Conservation (phyloP, 2,329 filamentous ascomycete genomes). For the Aspergillus melleus region DNA sequence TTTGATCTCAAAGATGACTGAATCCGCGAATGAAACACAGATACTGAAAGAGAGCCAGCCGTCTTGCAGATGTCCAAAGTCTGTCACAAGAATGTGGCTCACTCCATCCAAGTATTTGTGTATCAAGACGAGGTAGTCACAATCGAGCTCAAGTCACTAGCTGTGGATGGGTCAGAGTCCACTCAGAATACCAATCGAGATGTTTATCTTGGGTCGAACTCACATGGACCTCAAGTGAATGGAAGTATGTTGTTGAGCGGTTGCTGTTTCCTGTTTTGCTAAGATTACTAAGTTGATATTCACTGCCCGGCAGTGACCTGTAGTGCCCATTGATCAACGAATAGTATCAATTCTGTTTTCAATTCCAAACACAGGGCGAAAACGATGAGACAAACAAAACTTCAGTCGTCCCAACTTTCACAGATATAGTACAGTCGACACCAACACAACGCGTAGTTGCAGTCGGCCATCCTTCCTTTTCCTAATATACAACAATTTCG, state of each 20-base stretch:
- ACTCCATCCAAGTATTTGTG: neutral
- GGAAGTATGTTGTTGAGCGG: neutral
- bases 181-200: no score
- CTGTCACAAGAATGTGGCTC: neutral
- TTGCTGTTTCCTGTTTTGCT: neutral
- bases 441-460: neutral
- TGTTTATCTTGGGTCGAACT: no score
- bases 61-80: neutral
- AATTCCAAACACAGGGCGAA: neutral
- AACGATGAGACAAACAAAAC: neutral
- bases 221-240: neutral
- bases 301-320: no score
- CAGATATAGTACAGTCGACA: constrained; percentile 23
- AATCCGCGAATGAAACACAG: neutral
- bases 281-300: neutral
- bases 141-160: neutral
- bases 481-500: constrained; percentile 22
- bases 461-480: neutral
- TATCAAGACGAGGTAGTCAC: neutral
- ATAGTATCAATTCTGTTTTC: neutral
- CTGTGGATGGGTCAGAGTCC: neutral
- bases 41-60: neutral
- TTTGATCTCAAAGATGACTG: neutral
- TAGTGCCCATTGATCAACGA: neutral
- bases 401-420: neutral